Evolutionary conservation across 139 green algal species (phyloP), one percentile per base, ranked within the genome.

Genomic region (Pleodorina starrii): DNA sequence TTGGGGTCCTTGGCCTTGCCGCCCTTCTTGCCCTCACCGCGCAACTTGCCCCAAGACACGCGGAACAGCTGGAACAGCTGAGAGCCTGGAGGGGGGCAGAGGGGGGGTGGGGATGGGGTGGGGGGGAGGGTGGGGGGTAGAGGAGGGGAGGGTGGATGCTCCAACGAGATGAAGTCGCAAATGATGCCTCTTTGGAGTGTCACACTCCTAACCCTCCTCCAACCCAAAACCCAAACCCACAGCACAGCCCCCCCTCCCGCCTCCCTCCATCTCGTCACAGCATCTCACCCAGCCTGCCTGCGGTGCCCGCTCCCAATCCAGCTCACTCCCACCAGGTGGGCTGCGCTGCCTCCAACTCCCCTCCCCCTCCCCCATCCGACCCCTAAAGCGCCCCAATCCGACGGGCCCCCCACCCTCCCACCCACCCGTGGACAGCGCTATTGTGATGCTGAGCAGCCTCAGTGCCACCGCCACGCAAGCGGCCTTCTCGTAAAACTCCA

Each of bases 401-500:
- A n/a, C n/a, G n/a, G n/a, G n/a, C n/a, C n/a, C n/a, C 73, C 25
- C n/a, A 10, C 71, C 16, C 38, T 6, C 25, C 42, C 74, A 25
- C 78, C 1, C 79, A 86, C 46, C 90, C 21, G 73, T 93, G 85
- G 48, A 59, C 21, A 88, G 78, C 0, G 68, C 75, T 19, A 93
- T 91, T 23, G 73, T 66, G 14, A 91, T 75, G 25, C 86, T 74
- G 29, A 89, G 72, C 25, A 91, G 16, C 43, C 81, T 29, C 81
- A 87, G 81, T 63, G 81, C 81, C 7, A 87, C 23, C 16, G 63
- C 81, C 43, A 92, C 85, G 12, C 43, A 87, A 0, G 91, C 89
- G 2, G 86, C 81, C 91, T 94, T 90, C 86, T 94, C 91, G 46
- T 91, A 93, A 51, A 93, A 91, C 44, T 91, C 59, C 79, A 94